Percentiles rank a stretch among this genome's conserved stretches.
These are phyloP conservation scores for Musa beccarii DNA, from an alignment of 176 grass and related monocot genomes.

Conservation along the genomic window DNA sequence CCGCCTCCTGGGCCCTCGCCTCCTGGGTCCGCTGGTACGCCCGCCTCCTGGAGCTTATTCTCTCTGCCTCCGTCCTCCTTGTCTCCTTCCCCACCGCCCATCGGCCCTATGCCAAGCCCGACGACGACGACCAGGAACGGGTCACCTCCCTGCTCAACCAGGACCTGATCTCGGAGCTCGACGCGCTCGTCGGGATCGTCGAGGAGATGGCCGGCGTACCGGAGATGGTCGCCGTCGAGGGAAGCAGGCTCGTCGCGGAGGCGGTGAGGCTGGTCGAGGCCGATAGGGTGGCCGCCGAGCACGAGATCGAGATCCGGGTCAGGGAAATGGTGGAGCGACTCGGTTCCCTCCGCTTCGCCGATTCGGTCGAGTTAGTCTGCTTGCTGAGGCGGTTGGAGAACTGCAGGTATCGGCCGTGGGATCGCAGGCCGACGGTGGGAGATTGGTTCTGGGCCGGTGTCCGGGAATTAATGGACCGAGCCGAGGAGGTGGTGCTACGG, in stretches of 20 bases:
- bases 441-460: conserved; percentile 35
- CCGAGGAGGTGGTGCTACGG: conserved; percentile 33
- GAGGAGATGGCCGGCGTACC: conserved; percentile 43
- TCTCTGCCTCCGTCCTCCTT: conserved; percentile 25
- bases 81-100: not conserved
- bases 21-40: conserved; percentile 76
- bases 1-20: conserved; percentile 36
- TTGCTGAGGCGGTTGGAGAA: conserved; percentile 48
- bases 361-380: conserved; percentile 58
- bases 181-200: conserved; percentile 35
- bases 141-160: not conserved
- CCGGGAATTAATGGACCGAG: conserved; percentile 26
- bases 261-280: conserved; percentile 47
- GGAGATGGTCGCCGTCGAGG: conserved; percentile 15
- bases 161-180: conserved; percentile 44
- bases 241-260: conserved; percentile 41
- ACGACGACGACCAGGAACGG: not conserved
- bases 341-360: conserved; percentile 49
- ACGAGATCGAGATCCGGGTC: conserved; percentile 39
- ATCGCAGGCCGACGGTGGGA: conserved; percentile 56
- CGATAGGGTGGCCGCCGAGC: conserved; percentile 38
- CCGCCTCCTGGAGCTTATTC: conserved; percentile 62
- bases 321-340: conserved; percentile 48
- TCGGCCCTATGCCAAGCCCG: not conserved
- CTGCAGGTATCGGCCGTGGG: conserved; percentile 15